phyloP scores from a whole-genome alignment of 306 rosid genomes.

The Citrullus mucosospermus region DNA sequence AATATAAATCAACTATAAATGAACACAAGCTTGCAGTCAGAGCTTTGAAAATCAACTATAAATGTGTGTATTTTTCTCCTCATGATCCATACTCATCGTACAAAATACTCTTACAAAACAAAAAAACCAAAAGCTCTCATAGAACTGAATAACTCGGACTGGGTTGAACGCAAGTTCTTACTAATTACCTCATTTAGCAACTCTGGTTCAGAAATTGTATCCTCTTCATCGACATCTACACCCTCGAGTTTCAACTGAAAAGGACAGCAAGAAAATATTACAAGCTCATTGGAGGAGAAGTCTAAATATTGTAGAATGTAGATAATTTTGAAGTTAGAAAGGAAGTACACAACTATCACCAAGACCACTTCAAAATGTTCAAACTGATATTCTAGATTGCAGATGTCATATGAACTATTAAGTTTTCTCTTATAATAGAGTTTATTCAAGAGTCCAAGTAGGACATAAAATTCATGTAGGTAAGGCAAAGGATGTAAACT shows the following conservation, averaged over 20 bases:
- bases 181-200: conserved; percentile 63
- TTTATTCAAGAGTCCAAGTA: neutral
- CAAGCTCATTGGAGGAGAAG: conserved; percentile 1
- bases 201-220: conserved; percentile 62
- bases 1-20: neutral
- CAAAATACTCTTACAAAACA: neutral
- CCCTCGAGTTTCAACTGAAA: conserved; percentile 74
- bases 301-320: neutral
- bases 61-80: neutral
- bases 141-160: neutral
- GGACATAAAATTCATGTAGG: neutral
- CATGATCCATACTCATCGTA: neutral
- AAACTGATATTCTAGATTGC: neutral
- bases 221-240: conserved; percentile 68
- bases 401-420: neutral
- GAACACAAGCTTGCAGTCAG: neutral
- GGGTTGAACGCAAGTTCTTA: neutral
- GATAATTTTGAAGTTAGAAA: neutral
- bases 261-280: neutral
- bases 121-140: neutral
- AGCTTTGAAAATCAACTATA: neutral
- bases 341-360: neutral
- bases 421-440: neutral
- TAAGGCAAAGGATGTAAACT: neutral
- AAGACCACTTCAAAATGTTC: neutral